Conservation (phyloP, 495 filamentous ascomycete species). For the Penicillium bialowiezense region DNA sequence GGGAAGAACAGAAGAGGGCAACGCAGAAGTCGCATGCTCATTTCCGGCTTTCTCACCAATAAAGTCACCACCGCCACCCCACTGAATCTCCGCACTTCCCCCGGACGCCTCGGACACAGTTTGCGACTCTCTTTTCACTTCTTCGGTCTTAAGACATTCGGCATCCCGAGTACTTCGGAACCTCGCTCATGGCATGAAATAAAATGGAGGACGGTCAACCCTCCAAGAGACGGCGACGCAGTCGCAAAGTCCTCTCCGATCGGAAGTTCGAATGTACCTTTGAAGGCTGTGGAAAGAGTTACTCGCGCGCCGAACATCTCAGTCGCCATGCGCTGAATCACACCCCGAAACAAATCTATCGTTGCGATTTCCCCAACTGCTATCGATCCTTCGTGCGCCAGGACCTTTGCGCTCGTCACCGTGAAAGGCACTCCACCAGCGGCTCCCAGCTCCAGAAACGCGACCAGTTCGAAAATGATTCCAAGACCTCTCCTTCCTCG, state of each 20-base stretch:
- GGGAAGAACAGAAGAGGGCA: too few relatives aligned
- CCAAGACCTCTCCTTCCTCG: slow-evolving; percentile 19
- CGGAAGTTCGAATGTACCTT: slow-evolving; percentile 94
- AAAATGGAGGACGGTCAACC: slow-evolving; percentile 27
- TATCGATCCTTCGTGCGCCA: slow-evolving; percentile 89
- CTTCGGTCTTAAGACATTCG: slow-evolving; percentile 12
- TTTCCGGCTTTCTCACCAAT: neutral
- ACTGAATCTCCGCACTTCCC: slow-evolving; percentile 16
- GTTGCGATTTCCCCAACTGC: slow-evolving; percentile 91
- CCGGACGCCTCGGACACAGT: slow-evolving; percentile 2
- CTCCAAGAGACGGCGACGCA: slow-evolving; percentile 29
- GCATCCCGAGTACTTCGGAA: neutral
- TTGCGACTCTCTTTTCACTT: slow-evolving; percentile 1
- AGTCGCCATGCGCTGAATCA: slow-evolving; percentile 96
- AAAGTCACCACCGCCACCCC: slow-evolving; percentile 3
- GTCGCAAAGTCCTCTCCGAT: slow-evolving; percentile 73
- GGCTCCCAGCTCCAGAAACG: slow-evolving; percentile 93
- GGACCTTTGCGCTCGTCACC: slow-evolving; percentile 89
- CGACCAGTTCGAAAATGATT: slow-evolving; percentile 50
- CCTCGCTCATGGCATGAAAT: slow-evolving; percentile 21
- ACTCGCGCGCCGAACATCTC: slow-evolving; percentile 94
- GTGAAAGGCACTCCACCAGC: slow-evolving; percentile 92
- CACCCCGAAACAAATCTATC: slow-evolving; percentile 89
- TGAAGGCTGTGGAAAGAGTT: slow-evolving; percentile 90
- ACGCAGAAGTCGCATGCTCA: too few relatives aligned